A percentile compares a stretch with the other conserved stretches of the same genome.
Evolutionary conservation across 139 green algal species (phyloP).

Genomic region (Coccomyxa sp.): DNA sequence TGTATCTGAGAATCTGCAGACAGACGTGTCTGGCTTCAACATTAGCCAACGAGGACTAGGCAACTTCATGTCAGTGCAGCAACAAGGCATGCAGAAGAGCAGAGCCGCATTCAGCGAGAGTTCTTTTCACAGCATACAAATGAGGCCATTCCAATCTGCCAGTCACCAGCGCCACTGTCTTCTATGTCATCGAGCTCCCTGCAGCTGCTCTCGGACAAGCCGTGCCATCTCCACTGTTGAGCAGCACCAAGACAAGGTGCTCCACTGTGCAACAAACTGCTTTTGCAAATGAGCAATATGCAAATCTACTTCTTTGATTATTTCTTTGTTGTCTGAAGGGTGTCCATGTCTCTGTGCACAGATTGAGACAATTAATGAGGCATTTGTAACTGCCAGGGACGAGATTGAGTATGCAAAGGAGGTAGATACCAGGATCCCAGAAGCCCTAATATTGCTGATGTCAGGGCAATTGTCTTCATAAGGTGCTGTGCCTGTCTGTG

Average conservation of each 20-base stretch:
- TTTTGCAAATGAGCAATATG: too few relatives aligned
- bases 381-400: conserved; percentile 45
- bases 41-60: too few relatives aligned
- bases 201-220: too few relatives aligned
- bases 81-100: too few relatives aligned
- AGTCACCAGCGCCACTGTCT: too few relatives aligned
- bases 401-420: conserved; percentile 44
- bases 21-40: too few relatives aligned
- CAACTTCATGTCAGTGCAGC: too few relatives aligned
- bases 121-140: too few relatives aligned
- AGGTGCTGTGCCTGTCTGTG: background rate
- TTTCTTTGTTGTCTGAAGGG: background rate
- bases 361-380: conserved; percentile 39
- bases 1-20: too few relatives aligned
- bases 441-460: background rate
- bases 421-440: background rate
- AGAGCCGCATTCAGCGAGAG: too few relatives aligned
- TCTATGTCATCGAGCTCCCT: too few relatives aligned
- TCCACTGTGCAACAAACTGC: background rate
- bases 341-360: conserved; percentile 10
- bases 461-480: background rate
- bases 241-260: background rate
- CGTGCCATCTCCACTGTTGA: background rate
- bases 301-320: background rate
- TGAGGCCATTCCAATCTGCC: too few relatives aligned